phyloP scores from a whole-genome alignment of 495 filamentous ascomycete genomes.

The Neurospora intermedia region DNA sequence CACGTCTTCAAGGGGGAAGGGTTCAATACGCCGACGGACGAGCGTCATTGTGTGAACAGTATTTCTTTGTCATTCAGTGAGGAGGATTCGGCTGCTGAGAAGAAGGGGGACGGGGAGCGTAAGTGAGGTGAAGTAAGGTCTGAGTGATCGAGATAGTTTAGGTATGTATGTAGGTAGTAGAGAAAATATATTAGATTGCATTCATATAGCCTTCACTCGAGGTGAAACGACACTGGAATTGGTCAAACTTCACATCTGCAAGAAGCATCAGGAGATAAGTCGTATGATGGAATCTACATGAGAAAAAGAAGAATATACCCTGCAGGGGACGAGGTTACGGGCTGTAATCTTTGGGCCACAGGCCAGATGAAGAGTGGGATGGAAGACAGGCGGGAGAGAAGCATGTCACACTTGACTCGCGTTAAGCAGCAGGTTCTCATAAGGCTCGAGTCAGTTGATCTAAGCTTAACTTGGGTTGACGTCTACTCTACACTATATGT shows the following conservation, averaged over 20 bases:
- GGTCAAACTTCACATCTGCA: not conserved
- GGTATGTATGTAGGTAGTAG: not conserved
- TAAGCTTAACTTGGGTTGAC: not conserved
- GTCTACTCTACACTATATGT: not conserved
- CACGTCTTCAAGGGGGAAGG: slow-evolving; percentile 98
- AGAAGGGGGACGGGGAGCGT: slow-evolving; percentile 17
- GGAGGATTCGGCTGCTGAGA: slow-evolving; percentile 48
- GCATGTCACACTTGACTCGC: not conserved
- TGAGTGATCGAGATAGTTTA: not conserved
- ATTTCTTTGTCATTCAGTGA: slow-evolving; percentile 72
- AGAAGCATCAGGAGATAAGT: not conserved
- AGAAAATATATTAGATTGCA: not conserved
- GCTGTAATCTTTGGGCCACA: not conserved
- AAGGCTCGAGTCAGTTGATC: not conserved
- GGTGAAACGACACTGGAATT: not conserved
- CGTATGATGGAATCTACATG: not conserved
- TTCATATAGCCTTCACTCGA: not conserved
- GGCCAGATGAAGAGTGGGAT: not conserved
- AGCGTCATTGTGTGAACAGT: slow-evolving; percentile 95
- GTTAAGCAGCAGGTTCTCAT: not conserved
- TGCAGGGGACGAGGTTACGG: not conserved
- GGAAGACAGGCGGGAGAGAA: not conserved
- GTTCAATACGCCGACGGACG: slow-evolving; percentile 80
- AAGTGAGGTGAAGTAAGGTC: slow-evolving; percentile 18
- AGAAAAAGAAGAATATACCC: not conserved